Base-by-base conservation (phyloP, 768 basidiomycete genomes). In the Hebeloma cylindrosporum region DNA sequence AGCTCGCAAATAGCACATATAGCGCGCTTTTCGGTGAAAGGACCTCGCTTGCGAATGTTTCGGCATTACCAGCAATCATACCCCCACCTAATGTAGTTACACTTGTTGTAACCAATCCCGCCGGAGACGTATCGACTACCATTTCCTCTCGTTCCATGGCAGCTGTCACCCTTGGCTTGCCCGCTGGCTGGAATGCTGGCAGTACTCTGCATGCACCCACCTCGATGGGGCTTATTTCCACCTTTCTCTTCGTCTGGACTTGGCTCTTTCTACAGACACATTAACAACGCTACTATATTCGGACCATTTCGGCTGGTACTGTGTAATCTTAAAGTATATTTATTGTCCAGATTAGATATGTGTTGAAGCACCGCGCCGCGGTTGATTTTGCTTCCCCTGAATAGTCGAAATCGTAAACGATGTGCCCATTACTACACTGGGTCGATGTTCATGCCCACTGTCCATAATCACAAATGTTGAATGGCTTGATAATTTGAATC, bases 1-100 rank as follows among this genome's bases (percentile, higher is more conserved):
- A 79, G 26, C 78, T 89, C 16, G 88, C 80, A 13, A 83, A 81
- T 0, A 82, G 79, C 61, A 88, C 87, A 3, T 91, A 91, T 57
- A 69, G 62, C 26, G 72, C 88, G 0, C 67, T 87, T 20, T 63
- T 85, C 37, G 77, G 66, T 14, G 47, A 64, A 50, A 50, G 68
- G 49, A 62, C 61, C 31, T 37, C 45, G 5, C 58, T 66, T 8
- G 36, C 51, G 32, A 81, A 77, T 50, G 68, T 64, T 21, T 75
- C 83, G 1, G 78, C 72, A 5, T 62, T 91, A 8, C 85, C 86
- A 11, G 68, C 67, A 14, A 72, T 88, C 20, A 67, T 69, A 25
- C 77, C 79, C 4, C 51, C 68, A 5, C 74, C 78, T 2, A 73
- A 74, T 5, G 58, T 78, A 11, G 66, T 69, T 18, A 89, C 87